Evolutionary conservation across 1,284 basidiomycete species (phyloP), one percentile per base, ranked within the genome.

Genomic region (Microbotryomycetes sp.): DNA sequence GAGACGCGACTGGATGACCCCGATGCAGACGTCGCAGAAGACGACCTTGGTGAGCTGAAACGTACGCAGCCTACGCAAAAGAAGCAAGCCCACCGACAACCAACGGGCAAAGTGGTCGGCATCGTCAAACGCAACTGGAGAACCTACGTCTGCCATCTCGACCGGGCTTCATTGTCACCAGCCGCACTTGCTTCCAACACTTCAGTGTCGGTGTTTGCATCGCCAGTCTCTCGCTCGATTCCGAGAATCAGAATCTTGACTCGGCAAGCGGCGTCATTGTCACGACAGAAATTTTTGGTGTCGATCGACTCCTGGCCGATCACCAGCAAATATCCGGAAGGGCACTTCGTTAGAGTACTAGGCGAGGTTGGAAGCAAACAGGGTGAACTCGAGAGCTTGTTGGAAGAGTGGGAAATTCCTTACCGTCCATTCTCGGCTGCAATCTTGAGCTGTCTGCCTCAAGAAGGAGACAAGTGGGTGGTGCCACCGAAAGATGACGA

Each of bases 381-480:
- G 74, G 93, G 93, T 0, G 96, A 98, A 74, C 89, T 94, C 74
- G 94, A 98, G 76, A 92, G 89, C 74, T 74, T 98, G 63, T 76
- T 99, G 69, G 79, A 98, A 49, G 96, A 99, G 77, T 97, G 89
- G 75, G 94, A 97, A 68, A 91, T 98, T 3, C 92, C 93, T 0
- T 98, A 98, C 76, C 78, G 94, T 61, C 92, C 96, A 1, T 99
- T 99, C 76, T 92, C 92, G 49, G 89, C 87, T 75, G 90, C 92
- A 2, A 92, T 98, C 52, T 75, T 97, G 69, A 87, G 89, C 67
- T 98, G 96, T 74, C 78, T 99, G 67, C 96, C 96, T 0, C 73
- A 77, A 14, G 88, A 97, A 74, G 96, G 96, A 6, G 93, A 97
- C 19, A 77, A 78, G 23, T 99, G 96, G 96, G 83, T 88, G 12